These are phyloP conservation scores for Bruguiera parviflora DNA, from an alignment of 345 rosid species.

Conservation along the genomic window DNA sequence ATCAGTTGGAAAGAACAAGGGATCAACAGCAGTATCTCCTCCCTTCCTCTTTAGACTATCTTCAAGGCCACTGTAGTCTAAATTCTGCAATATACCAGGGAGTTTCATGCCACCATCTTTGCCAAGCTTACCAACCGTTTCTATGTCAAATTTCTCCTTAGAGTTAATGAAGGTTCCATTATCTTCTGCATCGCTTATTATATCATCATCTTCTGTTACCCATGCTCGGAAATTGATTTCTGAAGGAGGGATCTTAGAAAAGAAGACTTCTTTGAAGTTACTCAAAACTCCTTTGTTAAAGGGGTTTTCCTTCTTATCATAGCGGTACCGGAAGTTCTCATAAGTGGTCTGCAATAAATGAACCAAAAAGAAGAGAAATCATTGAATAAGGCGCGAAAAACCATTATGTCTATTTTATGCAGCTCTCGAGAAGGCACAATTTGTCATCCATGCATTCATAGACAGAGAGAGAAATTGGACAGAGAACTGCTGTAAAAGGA, in stretches of 20 bases:
- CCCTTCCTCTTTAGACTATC: conserved; percentile 37
- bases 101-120: conserved; percentile 29
- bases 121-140: conserved; percentile 36
- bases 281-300: conserved; percentile 41
- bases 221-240: conserved; percentile 45
- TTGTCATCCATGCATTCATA: too few relatives aligned
- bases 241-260: conserved; percentile 41
- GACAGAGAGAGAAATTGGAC: too few relatives aligned
- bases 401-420: background rate
- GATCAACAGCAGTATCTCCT: conserved; percentile 18
- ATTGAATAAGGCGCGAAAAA: background rate
- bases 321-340: conserved; percentile 74
- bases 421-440: background rate
- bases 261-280: conserved; percentile 56
- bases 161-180: conserved; percentile 24
- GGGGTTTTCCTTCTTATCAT: conserved; percentile 71
- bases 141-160: conserved; percentile 44
- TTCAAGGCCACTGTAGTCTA: conserved; percentile 37
- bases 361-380: background rate
- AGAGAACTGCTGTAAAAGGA: too few relatives aligned
- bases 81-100: conserved; percentile 43
- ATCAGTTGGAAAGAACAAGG: conserved; percentile 20
- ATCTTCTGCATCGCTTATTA: conserved; percentile 24
- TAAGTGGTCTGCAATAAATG: conserved; percentile 57
- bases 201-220: conserved; percentile 21